phyloP scores from a whole-genome alignment of 495 filamentous ascomycete species.

The Parathielavia hyrcaniae region DNA sequence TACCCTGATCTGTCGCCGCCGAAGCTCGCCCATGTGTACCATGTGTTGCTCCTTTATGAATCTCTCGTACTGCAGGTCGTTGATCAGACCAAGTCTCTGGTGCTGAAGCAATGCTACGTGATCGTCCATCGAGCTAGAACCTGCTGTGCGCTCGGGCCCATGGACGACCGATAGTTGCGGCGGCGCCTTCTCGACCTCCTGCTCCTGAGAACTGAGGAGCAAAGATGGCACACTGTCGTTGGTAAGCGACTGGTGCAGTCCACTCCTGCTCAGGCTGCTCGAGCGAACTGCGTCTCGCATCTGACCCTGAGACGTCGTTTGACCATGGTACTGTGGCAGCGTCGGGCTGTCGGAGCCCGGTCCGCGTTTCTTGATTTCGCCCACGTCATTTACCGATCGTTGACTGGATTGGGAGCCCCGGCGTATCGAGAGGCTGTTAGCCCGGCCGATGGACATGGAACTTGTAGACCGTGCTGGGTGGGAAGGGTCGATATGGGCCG shows the following conservation, averaged over 20 bases:
- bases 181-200: slow-evolving; percentile 28
- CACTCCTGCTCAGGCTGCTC: slow-evolving; percentile 47
- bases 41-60: slow-evolving; percentile 72
- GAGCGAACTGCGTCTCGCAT: slow-evolving; percentile 51
- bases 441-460: slow-evolving; percentile 29
- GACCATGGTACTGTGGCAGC: slow-evolving; percentile 42
- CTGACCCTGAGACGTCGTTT: slow-evolving; percentile 42
- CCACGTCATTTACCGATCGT: slow-evolving; percentile 37
- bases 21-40: slow-evolving; percentile 64
- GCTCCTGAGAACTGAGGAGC: slow-evolving; percentile 39
- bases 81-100: slow-evolving; percentile 59
- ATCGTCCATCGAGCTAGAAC: slow-evolving; percentile 21
- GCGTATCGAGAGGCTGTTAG: slow-evolving; percentile 27
- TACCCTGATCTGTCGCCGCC: slow-evolving; percentile 60
- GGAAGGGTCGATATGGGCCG: slow-evolving; percentile 30
- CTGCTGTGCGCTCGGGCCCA: slow-evolving; percentile 6
- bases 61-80: slow-evolving; percentile 70
- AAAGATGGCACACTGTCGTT: slow-evolving; percentile 49
- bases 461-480: slow-evolving; percentile 41
- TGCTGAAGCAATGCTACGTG: slow-evolving; percentile 55
- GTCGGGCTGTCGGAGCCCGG: slow-evolving; percentile 50
- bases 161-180: slow-evolving; percentile 22
- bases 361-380: slow-evolving; percentile 36
- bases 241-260: slow-evolving; percentile 44
- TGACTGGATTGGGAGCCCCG: slow-evolving; percentile 39